Base-by-base conservation (phyloP, 164 flowering plant species). In the Vitis cinerea region DNA sequence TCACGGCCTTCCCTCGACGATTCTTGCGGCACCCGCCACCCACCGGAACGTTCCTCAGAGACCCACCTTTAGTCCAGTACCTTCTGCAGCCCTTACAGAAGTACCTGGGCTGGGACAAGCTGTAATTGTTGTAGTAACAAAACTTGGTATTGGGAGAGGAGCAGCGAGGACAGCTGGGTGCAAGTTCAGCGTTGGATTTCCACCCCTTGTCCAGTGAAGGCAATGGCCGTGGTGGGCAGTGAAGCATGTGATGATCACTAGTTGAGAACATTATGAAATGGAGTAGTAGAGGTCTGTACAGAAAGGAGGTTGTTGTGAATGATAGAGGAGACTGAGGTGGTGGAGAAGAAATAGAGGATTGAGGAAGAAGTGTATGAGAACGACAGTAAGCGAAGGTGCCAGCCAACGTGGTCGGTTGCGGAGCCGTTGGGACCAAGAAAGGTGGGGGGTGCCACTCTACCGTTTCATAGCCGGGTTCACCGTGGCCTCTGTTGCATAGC, bases 31-130 rank as follows among this genome's bases (percentile, higher is more conserved):
- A 88, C 12, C 96, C 90, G 11, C 96, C 96, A 4, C 96, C 96
- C 29, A 88, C 78, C 16, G 96, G 96, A 1, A 90, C 88, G 63
- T 88, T 90, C 16, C 96, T 71, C 0, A 90, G 74, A 6, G 91
- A 85, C 9, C 96, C 96, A 6, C 96, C 96, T 75, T 83, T 87
- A 58, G 96, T 90, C 96, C 96, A 90, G 72, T 90, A 90, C 67
- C 96, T 66, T 19, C 86, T 52, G 63, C 96, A 90, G 47, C 73
- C 80, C 66, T 88, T 90, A 64, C 96, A 90, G 75, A 88, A 84
- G 80, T 83, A 90, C 29, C 97, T 74, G 10, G 97, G 97, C 79
- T 91, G 97, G 0, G 97, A 80, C 55, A 86, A 73, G 83, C 97
- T 88, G 80, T 88, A 90, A 71, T 90, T 90, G 85, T 90, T 90